phyloP scores from a whole-genome alignment of 495 filamentous ascomycete genomes.

The Penicillium ochrochloron region DNA sequence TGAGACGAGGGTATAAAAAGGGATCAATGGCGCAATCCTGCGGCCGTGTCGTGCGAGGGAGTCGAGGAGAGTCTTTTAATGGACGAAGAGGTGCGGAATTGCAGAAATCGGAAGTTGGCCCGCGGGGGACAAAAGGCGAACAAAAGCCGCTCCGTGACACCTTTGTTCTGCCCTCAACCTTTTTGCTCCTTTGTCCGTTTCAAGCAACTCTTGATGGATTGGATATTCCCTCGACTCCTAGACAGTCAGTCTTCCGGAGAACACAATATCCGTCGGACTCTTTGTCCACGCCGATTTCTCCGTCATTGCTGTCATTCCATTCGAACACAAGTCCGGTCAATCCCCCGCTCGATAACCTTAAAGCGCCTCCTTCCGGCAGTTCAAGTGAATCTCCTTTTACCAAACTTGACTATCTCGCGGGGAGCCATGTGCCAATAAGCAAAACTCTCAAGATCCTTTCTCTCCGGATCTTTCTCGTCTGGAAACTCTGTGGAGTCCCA shows the following conservation, averaged over 20 bases:
- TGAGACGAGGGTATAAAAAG: neutral
- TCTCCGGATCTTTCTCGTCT: constrained; percentile 28
- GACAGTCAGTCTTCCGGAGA: neutral
- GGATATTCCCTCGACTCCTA: neutral
- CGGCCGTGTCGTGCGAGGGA: neutral
- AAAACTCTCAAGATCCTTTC: constrained; percentile 5
- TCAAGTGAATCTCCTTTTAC: neutral
- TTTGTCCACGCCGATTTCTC: neutral
- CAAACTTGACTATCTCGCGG: neutral
- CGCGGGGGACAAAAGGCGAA: neutral
- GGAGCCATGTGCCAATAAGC: constrained; percentile 11
- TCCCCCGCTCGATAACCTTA: constrained; percentile 14
- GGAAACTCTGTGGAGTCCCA: constrained; percentile 16
- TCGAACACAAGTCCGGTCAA: constrained; percentile 2
- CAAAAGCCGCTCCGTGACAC: neutral
- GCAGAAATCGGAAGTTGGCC: constrained; percentile 5
- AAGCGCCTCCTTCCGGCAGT: constrained; percentile 2
- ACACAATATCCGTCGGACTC: neutral
- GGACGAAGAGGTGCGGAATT: neutral
- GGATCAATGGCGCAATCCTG: constrained; percentile 6
- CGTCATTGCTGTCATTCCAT: neutral
- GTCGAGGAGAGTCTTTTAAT: neutral
- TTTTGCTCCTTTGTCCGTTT: constrained; percentile 8
- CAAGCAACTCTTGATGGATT: neutral
- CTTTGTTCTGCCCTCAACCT: neutral